A percentile compares a stretch with the other conserved stretches of the same genome.
Evolutionary conservation across 768 basidiomycete genomes (phyloP).

Genomic region (Lactifluus rugatus): DNA sequence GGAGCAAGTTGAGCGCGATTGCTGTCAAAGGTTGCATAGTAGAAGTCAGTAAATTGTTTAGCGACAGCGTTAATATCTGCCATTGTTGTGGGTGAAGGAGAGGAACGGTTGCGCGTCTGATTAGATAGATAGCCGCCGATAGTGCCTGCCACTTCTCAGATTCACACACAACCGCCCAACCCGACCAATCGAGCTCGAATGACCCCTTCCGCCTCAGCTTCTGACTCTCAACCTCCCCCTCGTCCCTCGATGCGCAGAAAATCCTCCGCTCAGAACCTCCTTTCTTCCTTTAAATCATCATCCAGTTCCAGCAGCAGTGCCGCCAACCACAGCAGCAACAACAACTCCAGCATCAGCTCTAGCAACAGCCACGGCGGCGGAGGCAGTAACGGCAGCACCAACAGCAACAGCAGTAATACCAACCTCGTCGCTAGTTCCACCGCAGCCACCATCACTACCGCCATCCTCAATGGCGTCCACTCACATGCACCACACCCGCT

Average conservation of each 20-base stretch:
- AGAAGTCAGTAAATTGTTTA: conserved; percentile 69
- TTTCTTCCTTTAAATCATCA: conserved; percentile 56
- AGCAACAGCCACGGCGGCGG: not conserved
- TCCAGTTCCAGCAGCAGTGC: not conserved
- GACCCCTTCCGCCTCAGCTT: conserved; percentile 15
- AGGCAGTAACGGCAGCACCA: not conserved
- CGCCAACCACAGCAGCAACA: not conserved
- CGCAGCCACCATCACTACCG: not conserved
- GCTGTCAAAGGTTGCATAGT: conserved; percentile 71
- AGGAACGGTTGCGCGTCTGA: conserved; percentile 5
- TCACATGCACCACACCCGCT: not conserved
- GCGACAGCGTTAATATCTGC: conserved; percentile 69
- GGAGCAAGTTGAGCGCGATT: conserved; percentile 43
- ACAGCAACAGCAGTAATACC: not conserved
- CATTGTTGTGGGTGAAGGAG: conserved; percentile 37
- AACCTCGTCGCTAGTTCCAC: not conserved
- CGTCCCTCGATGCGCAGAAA: conserved; percentile 73
- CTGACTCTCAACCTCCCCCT: conserved; percentile 19
- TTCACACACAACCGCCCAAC: too few relatives aligned
- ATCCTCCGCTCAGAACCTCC: conserved; percentile 75
- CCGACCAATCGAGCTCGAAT: conserved; percentile 9
- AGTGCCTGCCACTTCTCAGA: too few relatives aligned
- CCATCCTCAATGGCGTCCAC: not conserved
- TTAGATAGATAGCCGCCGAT: conserved; percentile 12
- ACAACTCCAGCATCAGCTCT: not conserved